A percentile compares a stretch with the other conserved stretches of the same genome.
phyloP scores from a whole-genome alignment of 805 yeast species.

The Kuraishia hungarica region DNA sequence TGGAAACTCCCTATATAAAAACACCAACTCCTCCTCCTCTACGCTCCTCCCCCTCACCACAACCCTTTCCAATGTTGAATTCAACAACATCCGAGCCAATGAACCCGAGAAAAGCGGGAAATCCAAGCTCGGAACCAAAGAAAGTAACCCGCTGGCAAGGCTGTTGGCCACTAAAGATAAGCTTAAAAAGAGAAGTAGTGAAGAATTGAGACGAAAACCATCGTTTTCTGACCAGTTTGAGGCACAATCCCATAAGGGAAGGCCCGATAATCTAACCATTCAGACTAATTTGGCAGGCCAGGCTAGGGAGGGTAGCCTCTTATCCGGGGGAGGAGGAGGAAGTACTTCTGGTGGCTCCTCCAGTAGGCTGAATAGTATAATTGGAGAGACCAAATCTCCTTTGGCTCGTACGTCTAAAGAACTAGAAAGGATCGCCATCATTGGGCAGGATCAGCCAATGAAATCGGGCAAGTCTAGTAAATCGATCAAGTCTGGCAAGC shows the following conservation, averaged over 20 bases:
- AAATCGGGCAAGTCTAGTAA: too few relatives aligned
- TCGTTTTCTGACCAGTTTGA: background rate
- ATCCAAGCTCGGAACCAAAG: conserved; percentile 1
- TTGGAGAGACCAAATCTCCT: conserved; percentile 20
- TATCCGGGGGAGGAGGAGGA: background rate
- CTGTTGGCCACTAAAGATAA: background rate
- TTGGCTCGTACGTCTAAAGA: conserved; percentile 20
- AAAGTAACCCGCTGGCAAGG: background rate
- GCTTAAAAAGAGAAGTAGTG: background rate
- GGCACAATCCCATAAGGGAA: background rate
- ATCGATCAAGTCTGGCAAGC: background rate
- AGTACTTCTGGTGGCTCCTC: conserved; percentile 1
- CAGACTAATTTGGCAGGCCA: background rate
- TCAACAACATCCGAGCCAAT: conserved; percentile 20
- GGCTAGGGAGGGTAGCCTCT: too few relatives aligned
- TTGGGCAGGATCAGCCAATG: too few relatives aligned
- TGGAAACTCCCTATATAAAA: conserved; percentile 5
- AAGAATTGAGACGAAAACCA: background rate
- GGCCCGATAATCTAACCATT: background rate
- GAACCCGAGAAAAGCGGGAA: background rate
- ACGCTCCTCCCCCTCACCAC: conserved; percentile 14
- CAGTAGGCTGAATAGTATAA: background rate
- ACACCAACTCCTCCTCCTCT: conserved; percentile 10
- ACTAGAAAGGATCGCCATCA: conserved; percentile 20
- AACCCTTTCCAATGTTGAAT: conserved; percentile 22